Evolutionary conservation across 2,329 filamentous ascomycete genomes (phyloP), one percentile per base, ranked within the genome.

Genomic region (Neonectria coccinea): DNA sequence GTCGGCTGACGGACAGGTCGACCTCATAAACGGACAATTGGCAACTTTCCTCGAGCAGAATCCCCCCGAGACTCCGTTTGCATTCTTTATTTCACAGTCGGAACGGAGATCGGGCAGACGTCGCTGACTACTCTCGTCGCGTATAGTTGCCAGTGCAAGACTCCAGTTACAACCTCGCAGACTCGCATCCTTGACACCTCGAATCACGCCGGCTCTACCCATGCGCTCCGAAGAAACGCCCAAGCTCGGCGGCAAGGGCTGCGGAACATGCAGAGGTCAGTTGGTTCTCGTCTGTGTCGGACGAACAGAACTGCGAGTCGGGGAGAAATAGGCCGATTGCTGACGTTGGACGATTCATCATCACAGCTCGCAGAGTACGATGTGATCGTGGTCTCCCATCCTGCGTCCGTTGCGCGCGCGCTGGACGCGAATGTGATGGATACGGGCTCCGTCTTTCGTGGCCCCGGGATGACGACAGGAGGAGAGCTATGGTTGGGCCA

Each of bases 371-470:
- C n/a, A 18, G 39, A 20, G 18, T 42, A 42, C 39, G 39, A 20
- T 42, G 39, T 20, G 39, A 42, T 42, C 56, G 61, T 8, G 31
- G 5, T 22, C 16, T 42, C 2, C 61, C 61, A 2, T 22, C 18
- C 6, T 64, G 61, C 18, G 5, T 18, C 18, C 27, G 22, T 27
- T 64, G 61, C 18, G 33, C 27, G n/a, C 56, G 56, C 16, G 6
- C 31, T 12, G 18, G 22, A 7, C 52, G 44, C n/a, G 31, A 18
- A 8, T 64, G 61, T 22, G 36, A 59, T 31, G 51, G 61, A 5
- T 64, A 64, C 31, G 61, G 48, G 12, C 12, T 59, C 4, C 61
- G 61, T 18, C 50, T 64, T 7, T 64, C 56, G 3, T 64, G 61
- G 61, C 61, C 61, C 5, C 50, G 56, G 4, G n/a, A 27, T 8